These are phyloP conservation scores for Tetrapyrgos nigripes DNA, from an alignment of 1,284 basidiomycete genomes.

Conservation along the genomic window DNA sequence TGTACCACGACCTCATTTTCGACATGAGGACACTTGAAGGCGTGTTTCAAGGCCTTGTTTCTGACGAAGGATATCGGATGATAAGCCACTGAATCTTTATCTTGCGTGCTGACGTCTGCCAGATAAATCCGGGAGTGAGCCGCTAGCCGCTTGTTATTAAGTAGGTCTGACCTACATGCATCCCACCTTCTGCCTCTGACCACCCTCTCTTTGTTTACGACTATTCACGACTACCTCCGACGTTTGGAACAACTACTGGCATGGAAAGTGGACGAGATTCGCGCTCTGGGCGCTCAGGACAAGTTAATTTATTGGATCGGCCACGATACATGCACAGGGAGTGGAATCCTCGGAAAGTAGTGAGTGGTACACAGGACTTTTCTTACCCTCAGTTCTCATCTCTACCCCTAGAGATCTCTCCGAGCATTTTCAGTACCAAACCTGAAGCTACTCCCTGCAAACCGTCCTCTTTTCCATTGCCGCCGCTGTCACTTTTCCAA, in stretches of 20 bases:
- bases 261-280: not conserved
- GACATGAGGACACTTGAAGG: not conserved
- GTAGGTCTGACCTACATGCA: not conserved
- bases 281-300: not conserved
- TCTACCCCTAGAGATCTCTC: not conserved
- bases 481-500: not conserved
- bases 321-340: not conserved
- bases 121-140: not conserved
- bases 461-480: not conserved
- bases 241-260: not conserved
- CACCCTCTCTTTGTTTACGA: not conserved
- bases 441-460: not conserved
- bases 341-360: not conserved
- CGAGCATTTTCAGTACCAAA: not conserved
- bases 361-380: not conserved
- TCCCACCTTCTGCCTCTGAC: not conserved
- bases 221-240: not conserved
- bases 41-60: not conserved
- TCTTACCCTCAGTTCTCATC: too few relatives aligned
- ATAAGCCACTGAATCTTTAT: not conserved
- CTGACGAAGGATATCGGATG: not conserved
- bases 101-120: not conserved
- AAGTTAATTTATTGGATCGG: not conserved
- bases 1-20: not conserved
- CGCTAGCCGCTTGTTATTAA: not conserved